Percentiles rank a stretch among this genome's conserved stretches.
Conservation (phyloP, 2,329 filamentous ascomycete genomes). For the Beauveria asiatica region DNA sequence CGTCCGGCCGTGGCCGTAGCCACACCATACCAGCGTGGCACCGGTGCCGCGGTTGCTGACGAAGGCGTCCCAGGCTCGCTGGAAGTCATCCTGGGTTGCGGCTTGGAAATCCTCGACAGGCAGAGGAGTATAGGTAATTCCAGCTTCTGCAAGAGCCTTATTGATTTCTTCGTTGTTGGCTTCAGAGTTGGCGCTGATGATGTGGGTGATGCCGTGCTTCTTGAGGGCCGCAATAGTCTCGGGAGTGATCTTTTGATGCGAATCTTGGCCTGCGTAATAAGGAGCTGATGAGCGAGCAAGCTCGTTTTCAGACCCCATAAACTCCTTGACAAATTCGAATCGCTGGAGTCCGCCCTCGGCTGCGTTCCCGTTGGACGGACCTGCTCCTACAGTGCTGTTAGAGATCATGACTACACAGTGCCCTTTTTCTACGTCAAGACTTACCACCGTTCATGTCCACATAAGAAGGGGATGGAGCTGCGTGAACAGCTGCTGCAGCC, state of each 20-base stretch:
- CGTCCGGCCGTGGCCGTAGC: conserved; percentile 12
- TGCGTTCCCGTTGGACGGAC: neutral
- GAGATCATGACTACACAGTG: no score
- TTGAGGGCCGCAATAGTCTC: neutral
- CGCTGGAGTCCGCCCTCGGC: neutral
- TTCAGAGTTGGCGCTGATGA: neutral
- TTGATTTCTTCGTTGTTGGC: neutral
- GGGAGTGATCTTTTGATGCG: neutral
- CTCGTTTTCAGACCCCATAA: neutral
- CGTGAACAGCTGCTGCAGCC: no score
- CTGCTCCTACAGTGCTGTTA: neutral
- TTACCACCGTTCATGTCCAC: no score
- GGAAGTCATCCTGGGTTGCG: neutral
- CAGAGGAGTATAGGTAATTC: neutral
- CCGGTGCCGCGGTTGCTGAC: neutral
- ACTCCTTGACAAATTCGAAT: neutral
- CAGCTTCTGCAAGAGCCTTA: neutral
- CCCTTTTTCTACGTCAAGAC: no score
- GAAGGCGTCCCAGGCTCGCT: neutral
- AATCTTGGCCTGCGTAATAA: neutral
- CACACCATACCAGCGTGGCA: conserved; percentile 12
- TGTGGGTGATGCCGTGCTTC: neutral
- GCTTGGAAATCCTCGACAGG: neutral
- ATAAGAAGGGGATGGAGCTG: no score
- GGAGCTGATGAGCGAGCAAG: neutral